These are phyloP conservation scores for Amesomyces nigricolor DNA, from an alignment of 2,329 filamentous ascomycete genomes.

Conservation along the genomic window DNA sequence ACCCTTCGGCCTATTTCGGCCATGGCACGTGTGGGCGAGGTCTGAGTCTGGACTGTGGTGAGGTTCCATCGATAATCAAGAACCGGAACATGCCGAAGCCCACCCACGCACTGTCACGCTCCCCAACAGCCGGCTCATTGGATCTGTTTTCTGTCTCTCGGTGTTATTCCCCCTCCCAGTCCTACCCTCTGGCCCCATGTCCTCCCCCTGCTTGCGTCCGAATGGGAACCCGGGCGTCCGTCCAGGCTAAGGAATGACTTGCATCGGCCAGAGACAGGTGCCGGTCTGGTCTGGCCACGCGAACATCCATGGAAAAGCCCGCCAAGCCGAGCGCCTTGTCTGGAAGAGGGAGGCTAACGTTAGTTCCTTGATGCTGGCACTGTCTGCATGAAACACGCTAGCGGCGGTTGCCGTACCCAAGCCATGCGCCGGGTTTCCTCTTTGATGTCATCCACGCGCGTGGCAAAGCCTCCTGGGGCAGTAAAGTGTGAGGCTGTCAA, in stretches of 20 bases:
- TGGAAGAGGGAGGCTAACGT: too few relatives aligned
- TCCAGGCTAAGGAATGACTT: slow-evolving; percentile 4
- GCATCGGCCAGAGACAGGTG: slow-evolving; percentile 6
- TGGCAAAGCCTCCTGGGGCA: background rate
- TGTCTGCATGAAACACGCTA: too few relatives aligned
- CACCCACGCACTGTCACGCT: background rate
- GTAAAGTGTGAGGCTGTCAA: slow-evolving; percentile 7
- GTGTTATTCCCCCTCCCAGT: background rate
- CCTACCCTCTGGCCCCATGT: background rate
- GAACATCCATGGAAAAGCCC: too few relatives aligned
- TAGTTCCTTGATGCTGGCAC: too few relatives aligned
- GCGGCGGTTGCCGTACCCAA: slow-evolving; percentile 2
- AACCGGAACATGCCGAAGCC: slow-evolving; percentile 1
- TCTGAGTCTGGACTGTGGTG: too few relatives aligned
- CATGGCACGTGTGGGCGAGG: background rate
- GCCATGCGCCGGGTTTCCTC: background rate
- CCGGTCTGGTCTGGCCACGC: background rate
- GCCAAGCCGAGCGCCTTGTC: background rate
- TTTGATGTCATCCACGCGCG: background rate
- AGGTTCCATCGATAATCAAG: too few relatives aligned
- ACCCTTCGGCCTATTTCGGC: too few relatives aligned
- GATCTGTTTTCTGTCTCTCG: slow-evolving; percentile 3
- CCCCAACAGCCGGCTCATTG: slow-evolving; percentile 5
- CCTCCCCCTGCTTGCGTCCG: slow-evolving; percentile 1
- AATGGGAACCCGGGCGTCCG: background rate